phyloP scores from a whole-genome alignment of 202 grass and related monocot species.

The Schoenoplectus tabernaemontani region DNA sequence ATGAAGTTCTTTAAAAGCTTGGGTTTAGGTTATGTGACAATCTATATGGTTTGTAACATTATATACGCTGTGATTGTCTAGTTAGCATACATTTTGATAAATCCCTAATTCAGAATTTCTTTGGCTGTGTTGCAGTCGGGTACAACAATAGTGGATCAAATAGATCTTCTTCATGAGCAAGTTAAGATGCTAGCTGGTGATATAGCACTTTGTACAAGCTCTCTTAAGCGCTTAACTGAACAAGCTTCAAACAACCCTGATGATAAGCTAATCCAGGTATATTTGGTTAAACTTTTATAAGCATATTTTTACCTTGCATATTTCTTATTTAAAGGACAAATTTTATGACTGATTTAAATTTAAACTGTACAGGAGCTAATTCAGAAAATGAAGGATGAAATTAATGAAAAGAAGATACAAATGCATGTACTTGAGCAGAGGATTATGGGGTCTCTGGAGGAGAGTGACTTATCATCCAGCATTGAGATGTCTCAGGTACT shows the following conservation, averaged over 20 bases:
- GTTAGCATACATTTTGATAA: slow-evolving; percentile 10
- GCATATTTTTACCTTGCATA: not conserved
- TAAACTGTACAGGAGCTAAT: slow-evolving; percentile 58
- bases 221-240: slow-evolving; percentile 86
- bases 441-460: slow-evolving; percentile 72
- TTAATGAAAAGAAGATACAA: slow-evolving; percentile 86
- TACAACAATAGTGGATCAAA: slow-evolving; percentile 94
- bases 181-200: slow-evolving; percentile 95
- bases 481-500: slow-evolving; percentile 74
- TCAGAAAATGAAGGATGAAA: slow-evolving; percentile 63
- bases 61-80: not conserved
- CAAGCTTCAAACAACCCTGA: slow-evolving; percentile 58
- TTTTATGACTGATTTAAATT: slow-evolving; percentile 9
- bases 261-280: slow-evolving; percentile 57
- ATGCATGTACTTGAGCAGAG: slow-evolving; percentile 80
- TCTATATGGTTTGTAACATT: not conserved
- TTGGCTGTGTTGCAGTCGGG: slow-evolving; percentile 52
- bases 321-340: not conserved
- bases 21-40: not conserved
- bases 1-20: too few species aligned
- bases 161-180: slow-evolving; percentile 94
- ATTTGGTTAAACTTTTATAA: not conserved
- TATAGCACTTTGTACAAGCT: slow-evolving; percentile 87
- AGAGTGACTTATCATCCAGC: slow-evolving; percentile 37
- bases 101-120: slow-evolving; percentile 5